Evolutionary conservation across 2,329 filamentous ascomycete genomes (phyloP).

Genomic region (Mollisia scopiformis): DNA sequence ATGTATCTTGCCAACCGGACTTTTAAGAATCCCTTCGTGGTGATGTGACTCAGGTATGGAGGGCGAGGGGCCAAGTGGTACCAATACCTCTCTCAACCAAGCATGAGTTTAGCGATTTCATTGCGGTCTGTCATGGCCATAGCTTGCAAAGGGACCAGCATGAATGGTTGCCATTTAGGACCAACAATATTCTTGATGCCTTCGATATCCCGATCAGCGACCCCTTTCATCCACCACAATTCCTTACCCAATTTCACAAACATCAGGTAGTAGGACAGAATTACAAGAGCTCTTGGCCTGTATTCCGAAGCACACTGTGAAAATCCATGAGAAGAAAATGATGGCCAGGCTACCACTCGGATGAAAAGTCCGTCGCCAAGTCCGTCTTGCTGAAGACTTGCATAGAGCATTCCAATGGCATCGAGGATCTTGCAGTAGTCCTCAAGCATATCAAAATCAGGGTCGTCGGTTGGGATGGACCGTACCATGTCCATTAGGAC

Average conservation of each 20-base stretch:
- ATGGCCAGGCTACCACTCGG: constrained; percentile 31
- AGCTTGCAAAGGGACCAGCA: constrained; percentile 19
- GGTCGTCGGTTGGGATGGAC: constrained; percentile 25
- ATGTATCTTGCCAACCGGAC: neutral
- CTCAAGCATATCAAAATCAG: constrained; percentile 28
- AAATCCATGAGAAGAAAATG: constrained; percentile 24
- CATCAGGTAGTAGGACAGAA: constrained; percentile 25
- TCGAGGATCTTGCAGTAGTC: constrained; percentile 31
- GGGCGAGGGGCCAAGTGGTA: neutral
- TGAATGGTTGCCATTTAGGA: constrained; percentile 15
- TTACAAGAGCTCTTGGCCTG: constrained; percentile 21
- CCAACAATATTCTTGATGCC: constrained; percentile 13
- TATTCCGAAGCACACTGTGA: constrained; percentile 10
- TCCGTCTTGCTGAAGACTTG: constrained; percentile 31
- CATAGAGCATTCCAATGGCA: constrained; percentile 31
- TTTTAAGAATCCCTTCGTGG: too few species aligned
- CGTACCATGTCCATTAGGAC: constrained; percentile 29
- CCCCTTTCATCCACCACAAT: constrained; percentile 26
- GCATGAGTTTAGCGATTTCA: constrained; percentile 19
- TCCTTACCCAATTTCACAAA: constrained; percentile 22
- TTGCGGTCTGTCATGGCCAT: constrained; percentile 7
- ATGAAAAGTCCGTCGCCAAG: constrained; percentile 23
- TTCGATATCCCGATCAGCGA: constrained; percentile 21
- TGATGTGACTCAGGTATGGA: neutral
- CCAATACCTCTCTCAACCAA: constrained; percentile 1